phyloP scores from a whole-genome alignment of 2,329 filamentous ascomycete species.

The Akanthomyces muscarius region DNA sequence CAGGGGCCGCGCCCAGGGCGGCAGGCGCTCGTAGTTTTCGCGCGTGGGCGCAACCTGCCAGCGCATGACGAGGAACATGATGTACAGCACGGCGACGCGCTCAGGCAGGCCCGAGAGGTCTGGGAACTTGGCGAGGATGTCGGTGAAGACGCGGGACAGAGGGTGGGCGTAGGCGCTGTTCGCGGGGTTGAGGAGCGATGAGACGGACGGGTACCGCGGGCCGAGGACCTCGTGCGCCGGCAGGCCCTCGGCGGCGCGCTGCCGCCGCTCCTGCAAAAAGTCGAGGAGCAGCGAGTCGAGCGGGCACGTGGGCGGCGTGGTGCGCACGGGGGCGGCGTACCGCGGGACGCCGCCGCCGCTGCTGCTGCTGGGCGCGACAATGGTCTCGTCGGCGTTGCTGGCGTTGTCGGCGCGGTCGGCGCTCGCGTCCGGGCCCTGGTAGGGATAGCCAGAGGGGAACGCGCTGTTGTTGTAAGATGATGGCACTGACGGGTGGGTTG shows the following conservation, averaged over 20 bases:
- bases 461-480: background rate
- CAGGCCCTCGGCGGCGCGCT: slow-evolving; percentile 62
- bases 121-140: slow-evolving; percentile 80
- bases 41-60: slow-evolving; percentile 79
- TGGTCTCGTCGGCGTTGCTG: slow-evolving; percentile 13
- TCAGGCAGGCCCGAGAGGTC: slow-evolving; percentile 75
- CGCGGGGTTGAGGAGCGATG: slow-evolving; percentile 70
- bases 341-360: slow-evolving; percentile 16
- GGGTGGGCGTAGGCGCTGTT: slow-evolving; percentile 63
- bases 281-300: slow-evolving; percentile 76
- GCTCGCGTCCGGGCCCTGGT: background rate
- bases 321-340: slow-evolving; percentile 45
- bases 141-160: slow-evolving; percentile 78
- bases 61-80: slow-evolving; percentile 82
- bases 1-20: slow-evolving; percentile 66
- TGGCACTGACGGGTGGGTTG: background rate
- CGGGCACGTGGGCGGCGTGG: slow-evolving; percentile 66
- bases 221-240: slow-evolving; percentile 64
- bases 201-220: slow-evolving; percentile 75
- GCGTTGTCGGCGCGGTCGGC: background rate
- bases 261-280: slow-evolving; percentile 66
- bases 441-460: slow-evolving; percentile 1
- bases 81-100: slow-evolving; percentile 74
- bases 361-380: background rate
- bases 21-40: slow-evolving; percentile 75